A percentile compares a stretch with the other conserved stretches of the same genome.
Evolutionary conservation across 1,284 basidiomycete species (phyloP).

Genomic region (Puccinia triticina): DNA sequence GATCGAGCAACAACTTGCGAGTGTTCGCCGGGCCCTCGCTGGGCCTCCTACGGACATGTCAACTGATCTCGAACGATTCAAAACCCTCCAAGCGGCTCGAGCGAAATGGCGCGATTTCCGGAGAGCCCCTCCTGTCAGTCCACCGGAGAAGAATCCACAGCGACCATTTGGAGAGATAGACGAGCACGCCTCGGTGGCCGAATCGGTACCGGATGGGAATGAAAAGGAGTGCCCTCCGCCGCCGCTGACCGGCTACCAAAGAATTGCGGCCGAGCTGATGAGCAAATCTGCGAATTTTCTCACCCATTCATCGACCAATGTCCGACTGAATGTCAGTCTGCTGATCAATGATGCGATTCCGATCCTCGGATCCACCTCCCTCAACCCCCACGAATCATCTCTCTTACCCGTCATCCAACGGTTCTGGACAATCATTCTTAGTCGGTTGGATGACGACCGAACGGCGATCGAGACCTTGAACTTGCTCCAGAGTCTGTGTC

Average conservation of each 20-base stretch:
- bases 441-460: slow-evolving; percentile 9
- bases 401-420: slow-evolving; percentile 12
- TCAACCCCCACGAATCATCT: slow-evolving; percentile 20
- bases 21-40: not conserved
- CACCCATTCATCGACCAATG: slow-evolving; percentile 10
- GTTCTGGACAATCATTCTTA: slow-evolving; percentile 29
- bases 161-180: slow-evolving; percentile 31
- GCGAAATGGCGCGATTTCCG: not conserved
- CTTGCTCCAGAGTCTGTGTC: not conserved
- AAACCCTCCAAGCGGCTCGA: slow-evolving; percentile 1
- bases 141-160: slow-evolving; percentile 15
- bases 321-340: not conserved
- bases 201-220: not conserved
- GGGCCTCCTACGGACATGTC: not conserved
- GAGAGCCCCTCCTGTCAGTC: not conserved
- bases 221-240: not conserved
- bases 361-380: slow-evolving; percentile 3
- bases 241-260: slow-evolving; percentile 30
- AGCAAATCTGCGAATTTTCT: slow-evolving; percentile 35
- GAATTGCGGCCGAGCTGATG: slow-evolving; percentile 12
- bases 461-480: slow-evolving; percentile 6
- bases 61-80: slow-evolving; percentile 13
- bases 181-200: not conserved
- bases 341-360: slow-evolving; percentile 7
- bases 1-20: slow-evolving; percentile 15